These are phyloP conservation scores for Elongisporangium senticosum DNA, from an alignment of 352 stramenopile genomes.

Conservation along the genomic window DNA sequence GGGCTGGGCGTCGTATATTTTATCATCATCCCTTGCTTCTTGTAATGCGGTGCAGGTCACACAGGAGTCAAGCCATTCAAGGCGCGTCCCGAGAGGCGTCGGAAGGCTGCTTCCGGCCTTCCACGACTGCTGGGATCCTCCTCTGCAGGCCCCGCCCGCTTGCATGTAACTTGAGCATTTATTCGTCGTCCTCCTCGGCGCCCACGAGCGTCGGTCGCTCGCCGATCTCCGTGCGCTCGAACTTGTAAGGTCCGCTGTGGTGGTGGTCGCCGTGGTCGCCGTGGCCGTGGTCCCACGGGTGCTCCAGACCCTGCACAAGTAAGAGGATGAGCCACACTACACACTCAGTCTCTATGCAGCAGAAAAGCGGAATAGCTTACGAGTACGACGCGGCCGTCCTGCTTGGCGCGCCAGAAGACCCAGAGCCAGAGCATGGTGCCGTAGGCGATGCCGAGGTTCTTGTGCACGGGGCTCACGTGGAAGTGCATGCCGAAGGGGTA, in stretches of 20 bases:
- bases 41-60: no score
- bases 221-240: slow-evolving; percentile 63
- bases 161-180: slow-evolving; percentile 9
- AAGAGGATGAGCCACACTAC: slow-evolving; percentile 2
- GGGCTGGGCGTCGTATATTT: neutral
- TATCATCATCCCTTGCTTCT: neutral
- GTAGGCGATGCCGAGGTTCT: slow-evolving; percentile 82
- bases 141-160: neutral
- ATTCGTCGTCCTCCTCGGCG: slow-evolving; percentile 42
- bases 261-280: slow-evolving; percentile 34
- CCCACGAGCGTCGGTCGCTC: slow-evolving; percentile 50
- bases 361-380: slow-evolving; percentile 24
- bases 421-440: slow-evolving; percentile 89
- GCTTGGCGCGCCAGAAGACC: slow-evolving; percentile 87
- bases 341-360: neutral
- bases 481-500: slow-evolving; percentile 88
- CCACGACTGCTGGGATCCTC: neutral
- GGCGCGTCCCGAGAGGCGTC: no score
- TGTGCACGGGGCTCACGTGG: slow-evolving; percentile 84
- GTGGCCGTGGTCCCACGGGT: slow-evolving; percentile 81
- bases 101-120: no score
- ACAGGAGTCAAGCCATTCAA: no score
- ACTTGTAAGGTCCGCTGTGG: slow-evolving; percentile 51
- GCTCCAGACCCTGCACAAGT: slow-evolving; percentile 62
- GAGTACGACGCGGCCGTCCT: slow-evolving; percentile 77